A percentile compares a stretch with the other conserved stretches of the same genome.
Conservation (phyloP, 176 grass and related monocot species). For the Carex littledalei region DNA sequence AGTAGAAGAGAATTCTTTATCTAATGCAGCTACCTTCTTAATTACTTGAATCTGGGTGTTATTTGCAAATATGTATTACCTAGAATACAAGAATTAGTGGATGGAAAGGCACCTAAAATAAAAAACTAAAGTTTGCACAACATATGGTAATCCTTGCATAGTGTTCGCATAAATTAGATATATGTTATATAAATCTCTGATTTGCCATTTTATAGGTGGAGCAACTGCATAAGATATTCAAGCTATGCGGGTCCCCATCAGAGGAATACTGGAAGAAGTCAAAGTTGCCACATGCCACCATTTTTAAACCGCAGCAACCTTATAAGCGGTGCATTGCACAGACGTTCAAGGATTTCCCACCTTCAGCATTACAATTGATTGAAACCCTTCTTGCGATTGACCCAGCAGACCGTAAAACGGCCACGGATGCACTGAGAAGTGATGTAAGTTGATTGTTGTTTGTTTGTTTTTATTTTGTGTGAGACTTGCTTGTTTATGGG, state of each 20-base stretch:
- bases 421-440: slow-evolving; percentile 54
- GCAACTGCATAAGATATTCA: slow-evolving; percentile 90
- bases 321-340: slow-evolving; percentile 64
- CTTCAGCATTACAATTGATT: slow-evolving; percentile 62
- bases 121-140: background rate
- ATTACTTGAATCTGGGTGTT: background rate
- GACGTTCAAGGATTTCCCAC: slow-evolving; percentile 73
- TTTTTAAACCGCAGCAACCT: slow-evolving; percentile 86
- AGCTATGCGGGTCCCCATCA: slow-evolving; percentile 70
- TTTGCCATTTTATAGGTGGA: slow-evolving; percentile 47
- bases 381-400: slow-evolving; percentile 76
- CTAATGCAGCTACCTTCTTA: background rate
- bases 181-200: background rate
- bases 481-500: slow-evolving; percentile 1
- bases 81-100: background rate
- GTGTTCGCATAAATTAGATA: background rate
- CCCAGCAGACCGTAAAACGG: slow-evolving; percentile 69
- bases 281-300: slow-evolving; percentile 68
- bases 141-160: background rate
- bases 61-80: background rate
- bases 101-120: background rate
- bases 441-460: slow-evolving; percentile 49
- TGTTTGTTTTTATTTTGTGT: slow-evolving; percentile 4
- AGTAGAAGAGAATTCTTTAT: background rate
- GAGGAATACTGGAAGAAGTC: slow-evolving; percentile 90